These are phyloP conservation scores for Crithidia fasciculata DNA, from an alignment of 208 protist species.

Conservation along the genomic window DNA sequence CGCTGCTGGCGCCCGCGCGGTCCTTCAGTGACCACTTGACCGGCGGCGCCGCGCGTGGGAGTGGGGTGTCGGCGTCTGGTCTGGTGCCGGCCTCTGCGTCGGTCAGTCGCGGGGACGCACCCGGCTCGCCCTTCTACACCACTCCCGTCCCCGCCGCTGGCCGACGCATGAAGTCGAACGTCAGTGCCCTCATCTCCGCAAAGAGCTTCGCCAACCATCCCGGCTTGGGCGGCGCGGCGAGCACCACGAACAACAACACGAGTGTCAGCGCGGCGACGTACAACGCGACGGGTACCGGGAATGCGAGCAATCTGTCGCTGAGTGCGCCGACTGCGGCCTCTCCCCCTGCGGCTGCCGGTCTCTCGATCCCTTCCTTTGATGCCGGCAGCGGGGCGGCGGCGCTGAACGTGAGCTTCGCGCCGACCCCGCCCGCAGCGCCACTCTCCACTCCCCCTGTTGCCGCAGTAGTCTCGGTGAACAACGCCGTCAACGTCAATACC, in stretches of 20 bases:
- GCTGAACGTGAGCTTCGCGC: slow-evolving; percentile 13
- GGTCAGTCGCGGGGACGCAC: background rate
- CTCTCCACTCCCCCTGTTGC: background rate
- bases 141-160: background rate
- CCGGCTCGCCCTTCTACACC: background rate
- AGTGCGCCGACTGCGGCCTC: background rate
- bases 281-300: background rate
- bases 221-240: background rate
- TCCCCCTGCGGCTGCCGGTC: background rate
- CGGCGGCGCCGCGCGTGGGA: background rate
- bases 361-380: slow-evolving; percentile 10
- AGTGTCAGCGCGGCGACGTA: slow-evolving; percentile 8
- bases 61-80: background rate
- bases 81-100: background rate
- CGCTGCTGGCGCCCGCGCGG: background rate
- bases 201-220: background rate
- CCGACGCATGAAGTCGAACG: slow-evolving; percentile 23
- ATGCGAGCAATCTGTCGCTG: background rate
- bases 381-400: slow-evolving; percentile 1
- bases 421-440: background rate
- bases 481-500: too few species aligned
- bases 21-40: background rate
- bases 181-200: slow-evolving; percentile 6
- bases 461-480: background rate
- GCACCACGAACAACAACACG: background rate